phyloP scores from a whole-genome alignment of 2,329 filamentous ascomycete species.

The Fonsecaea pedrosoi region DNA sequence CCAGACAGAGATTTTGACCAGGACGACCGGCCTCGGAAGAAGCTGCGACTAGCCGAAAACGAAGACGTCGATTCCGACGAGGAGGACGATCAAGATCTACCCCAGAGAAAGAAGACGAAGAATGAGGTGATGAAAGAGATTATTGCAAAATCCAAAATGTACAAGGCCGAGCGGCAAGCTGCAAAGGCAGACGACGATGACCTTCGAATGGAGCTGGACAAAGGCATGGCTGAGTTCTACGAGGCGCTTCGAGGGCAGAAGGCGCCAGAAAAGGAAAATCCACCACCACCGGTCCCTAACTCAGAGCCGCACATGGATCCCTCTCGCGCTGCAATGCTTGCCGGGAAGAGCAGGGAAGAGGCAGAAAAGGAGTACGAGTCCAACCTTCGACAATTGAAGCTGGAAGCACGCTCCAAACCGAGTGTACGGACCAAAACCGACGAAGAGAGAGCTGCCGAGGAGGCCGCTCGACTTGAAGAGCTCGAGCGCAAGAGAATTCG shows the following conservation, averaged over 20 bases:
- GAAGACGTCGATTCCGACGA: slow-evolving; percentile 52
- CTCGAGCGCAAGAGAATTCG: slow-evolving; percentile 81
- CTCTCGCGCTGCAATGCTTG: slow-evolving; percentile 66
- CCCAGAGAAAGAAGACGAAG: slow-evolving; percentile 90
- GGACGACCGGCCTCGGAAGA: slow-evolving; percentile 47
- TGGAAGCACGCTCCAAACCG: slow-evolving; percentile 83
- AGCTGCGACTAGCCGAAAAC: slow-evolving; percentile 60
- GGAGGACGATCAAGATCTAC: slow-evolving; percentile 61
- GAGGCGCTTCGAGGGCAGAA: slow-evolving; percentile 69
- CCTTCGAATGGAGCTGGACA: slow-evolving; percentile 80
- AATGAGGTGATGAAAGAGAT: slow-evolving; percentile 98
- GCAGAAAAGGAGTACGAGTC: slow-evolving; percentile 89
- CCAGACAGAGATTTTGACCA: slow-evolving; percentile 53
- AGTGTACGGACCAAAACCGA: slow-evolving; percentile 89
- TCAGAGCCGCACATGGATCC: slow-evolving; percentile 64
- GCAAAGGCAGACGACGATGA: slow-evolving; percentile 94
- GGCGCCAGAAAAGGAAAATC: slow-evolving; percentile 59
- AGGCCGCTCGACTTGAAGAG: slow-evolving; percentile 76
- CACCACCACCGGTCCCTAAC: slow-evolving; percentile 52
- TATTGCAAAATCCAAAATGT: slow-evolving; percentile 93
- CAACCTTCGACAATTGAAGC: slow-evolving; percentile 78
- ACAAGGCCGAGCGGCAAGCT: slow-evolving; percentile 93
- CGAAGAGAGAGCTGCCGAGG: slow-evolving; percentile 80
- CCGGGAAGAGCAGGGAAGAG: slow-evolving; percentile 66
- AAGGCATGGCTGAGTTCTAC: slow-evolving; percentile 79